Conservation (phyloP, 306 rosid genomes). For the Notholithocarpus densiflorus region DNA sequence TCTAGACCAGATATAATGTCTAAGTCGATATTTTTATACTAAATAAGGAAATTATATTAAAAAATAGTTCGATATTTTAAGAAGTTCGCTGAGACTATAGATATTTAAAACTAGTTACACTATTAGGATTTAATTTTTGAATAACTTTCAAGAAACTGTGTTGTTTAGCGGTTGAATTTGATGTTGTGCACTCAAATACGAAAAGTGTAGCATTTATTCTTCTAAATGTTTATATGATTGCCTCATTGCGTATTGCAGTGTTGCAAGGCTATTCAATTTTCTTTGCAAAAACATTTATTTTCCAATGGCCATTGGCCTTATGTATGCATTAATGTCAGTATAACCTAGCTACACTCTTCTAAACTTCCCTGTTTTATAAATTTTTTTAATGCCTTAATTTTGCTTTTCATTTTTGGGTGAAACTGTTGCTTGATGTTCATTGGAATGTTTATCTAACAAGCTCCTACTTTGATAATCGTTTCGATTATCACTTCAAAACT, state of each 20-base stretch:
- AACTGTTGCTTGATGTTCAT: neutral
- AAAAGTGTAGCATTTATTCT: neutral
- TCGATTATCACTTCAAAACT: too few species aligned
- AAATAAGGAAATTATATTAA: too few species aligned
- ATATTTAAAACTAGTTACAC: too few species aligned
- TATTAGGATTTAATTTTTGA: neutral
- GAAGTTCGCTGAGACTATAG: too few species aligned
- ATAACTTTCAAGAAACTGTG: neutral
- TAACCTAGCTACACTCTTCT: neutral
- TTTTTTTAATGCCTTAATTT: neutral
- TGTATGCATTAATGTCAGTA: neutral
- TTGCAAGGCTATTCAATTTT: neutral
- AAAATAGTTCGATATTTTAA: too few species aligned
- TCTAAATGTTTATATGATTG: neutral
- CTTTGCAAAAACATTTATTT: neutral
- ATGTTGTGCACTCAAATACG: neutral
- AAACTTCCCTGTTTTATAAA: neutral
- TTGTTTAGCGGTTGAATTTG: neutral
- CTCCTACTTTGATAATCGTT: neutral
- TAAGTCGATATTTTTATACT: too few species aligned
- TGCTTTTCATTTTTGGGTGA: neutral
- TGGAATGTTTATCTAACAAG: neutral
- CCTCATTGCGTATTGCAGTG: neutral
- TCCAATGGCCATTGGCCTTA: neutral
- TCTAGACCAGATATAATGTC: too few species aligned